Percentiles rank a stretch among this genome's conserved stretches.
These are phyloP conservation scores for Rhododendron vialii DNA, from an alignment of 148 eudicot species.

Conservation along the genomic window DNA sequence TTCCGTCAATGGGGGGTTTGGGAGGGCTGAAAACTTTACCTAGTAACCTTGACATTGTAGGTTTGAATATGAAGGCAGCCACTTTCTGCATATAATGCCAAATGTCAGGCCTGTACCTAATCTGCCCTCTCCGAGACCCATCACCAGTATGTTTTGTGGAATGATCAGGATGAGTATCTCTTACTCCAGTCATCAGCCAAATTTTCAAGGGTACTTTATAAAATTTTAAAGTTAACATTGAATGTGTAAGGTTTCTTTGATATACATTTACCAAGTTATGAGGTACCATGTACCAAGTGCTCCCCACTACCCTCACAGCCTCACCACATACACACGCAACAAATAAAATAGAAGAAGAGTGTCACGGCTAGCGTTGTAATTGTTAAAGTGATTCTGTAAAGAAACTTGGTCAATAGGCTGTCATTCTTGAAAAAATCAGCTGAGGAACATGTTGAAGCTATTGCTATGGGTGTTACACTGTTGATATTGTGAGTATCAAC, in stretches of 20 bases:
- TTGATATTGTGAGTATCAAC: not conserved
- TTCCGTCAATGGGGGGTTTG: not conserved
- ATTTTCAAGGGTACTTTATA: not conserved
- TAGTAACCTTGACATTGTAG: not conserved
- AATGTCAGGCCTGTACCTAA: not conserved
- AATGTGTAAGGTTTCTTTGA: not conserved
- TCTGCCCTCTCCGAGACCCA: not conserved
- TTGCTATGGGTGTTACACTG: not conserved
- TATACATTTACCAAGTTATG: not conserved
- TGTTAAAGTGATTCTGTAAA: not conserved
- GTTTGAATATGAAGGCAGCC: not conserved
- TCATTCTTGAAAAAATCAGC: not conserved
- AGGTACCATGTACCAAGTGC: not conserved
- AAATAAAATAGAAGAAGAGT: not conserved
- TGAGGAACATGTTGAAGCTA: not conserved
- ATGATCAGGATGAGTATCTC: not conserved
- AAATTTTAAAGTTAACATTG: not conserved
- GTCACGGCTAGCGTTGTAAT: not conserved
- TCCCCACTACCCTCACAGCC: not conserved
- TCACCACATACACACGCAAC: not conserved
- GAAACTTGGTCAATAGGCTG: not conserved
- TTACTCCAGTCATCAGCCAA: not conserved
- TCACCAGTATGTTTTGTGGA: not conserved
- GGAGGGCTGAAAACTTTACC: not conserved
- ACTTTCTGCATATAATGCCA: not conserved